phyloP scores from a whole-genome alignment of 176 grass and related monocot genomes.

The Pharus latifolius region DNA sequence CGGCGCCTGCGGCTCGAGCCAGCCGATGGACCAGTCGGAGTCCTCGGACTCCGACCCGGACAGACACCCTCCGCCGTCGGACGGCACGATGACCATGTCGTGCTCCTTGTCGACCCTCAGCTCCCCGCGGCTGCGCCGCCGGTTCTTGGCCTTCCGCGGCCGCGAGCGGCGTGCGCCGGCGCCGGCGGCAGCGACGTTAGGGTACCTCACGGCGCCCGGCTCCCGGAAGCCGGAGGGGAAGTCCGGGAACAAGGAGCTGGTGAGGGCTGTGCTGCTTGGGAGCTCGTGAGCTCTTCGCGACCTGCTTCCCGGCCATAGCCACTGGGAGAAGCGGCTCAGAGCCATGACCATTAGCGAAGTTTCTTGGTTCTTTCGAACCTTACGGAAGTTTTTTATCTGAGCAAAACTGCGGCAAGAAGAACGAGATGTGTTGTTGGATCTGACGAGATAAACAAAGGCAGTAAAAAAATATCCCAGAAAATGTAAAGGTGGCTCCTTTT shows the following conservation, averaged over 20 bases:
- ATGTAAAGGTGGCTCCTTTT: background rate
- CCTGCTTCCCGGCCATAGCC: slow-evolving; percentile 36
- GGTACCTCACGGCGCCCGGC: slow-evolving; percentile 6
- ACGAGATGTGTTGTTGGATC: background rate
- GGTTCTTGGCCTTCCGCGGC: slow-evolving; percentile 25
- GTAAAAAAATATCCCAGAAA: background rate
- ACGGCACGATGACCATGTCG: slow-evolving; percentile 74
- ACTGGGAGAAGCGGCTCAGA: slow-evolving; percentile 39
- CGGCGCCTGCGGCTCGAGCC: slow-evolving; percentile 57
- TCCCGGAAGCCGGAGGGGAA: slow-evolving; percentile 46
- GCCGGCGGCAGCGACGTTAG: background rate
- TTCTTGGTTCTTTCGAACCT: background rate
- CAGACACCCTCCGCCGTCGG: slow-evolving; percentile 32
- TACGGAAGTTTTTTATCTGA: background rate
- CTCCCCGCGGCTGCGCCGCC: slow-evolving; percentile 5
- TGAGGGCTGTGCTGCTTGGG: background rate
- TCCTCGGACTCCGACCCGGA: slow-evolving; percentile 55
- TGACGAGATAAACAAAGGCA: background rate
- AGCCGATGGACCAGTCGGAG: slow-evolving; percentile 78
- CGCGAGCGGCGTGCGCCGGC: background rate
- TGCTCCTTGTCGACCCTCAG: slow-evolving; percentile 29
- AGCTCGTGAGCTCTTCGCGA: background rate
- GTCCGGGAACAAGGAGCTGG: slow-evolving; percentile 25
- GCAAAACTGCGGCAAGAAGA: background rate
- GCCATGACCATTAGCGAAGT: slow-evolving; percentile 31